These are phyloP conservation scores for Dioszegia aurantiaca DNA, from an alignment of 768 basidiomycete species.

Conservation along the genomic window DNA sequence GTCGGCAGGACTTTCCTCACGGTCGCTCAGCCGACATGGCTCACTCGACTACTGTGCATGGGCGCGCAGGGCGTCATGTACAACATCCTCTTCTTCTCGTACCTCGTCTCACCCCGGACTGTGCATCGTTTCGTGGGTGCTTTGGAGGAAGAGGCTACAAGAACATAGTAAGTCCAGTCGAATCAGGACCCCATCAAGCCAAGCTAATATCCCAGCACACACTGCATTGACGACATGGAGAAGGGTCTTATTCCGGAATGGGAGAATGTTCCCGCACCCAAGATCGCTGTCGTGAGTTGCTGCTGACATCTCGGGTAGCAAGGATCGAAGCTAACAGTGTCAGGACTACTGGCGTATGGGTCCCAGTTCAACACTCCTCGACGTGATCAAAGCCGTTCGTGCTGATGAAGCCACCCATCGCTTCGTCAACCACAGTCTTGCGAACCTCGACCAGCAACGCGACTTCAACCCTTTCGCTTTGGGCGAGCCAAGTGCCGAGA, in stretches of 20 bases:
- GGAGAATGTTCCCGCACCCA: constrained; percentile 70
- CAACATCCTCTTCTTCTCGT: constrained; percentile 62
- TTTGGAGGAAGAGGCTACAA: constrained; percentile 91
- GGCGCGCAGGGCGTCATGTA: constrained; percentile 73
- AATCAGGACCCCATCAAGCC: background rate
- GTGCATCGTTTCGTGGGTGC: constrained; percentile 85
- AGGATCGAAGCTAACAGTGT: background rate
- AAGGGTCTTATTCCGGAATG: constrained; percentile 53
- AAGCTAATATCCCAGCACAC: constrained; percentile 55
- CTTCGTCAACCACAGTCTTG: constrained; percentile 93
- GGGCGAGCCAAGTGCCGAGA: constrained; percentile 79
- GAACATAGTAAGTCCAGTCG: constrained; percentile 70
- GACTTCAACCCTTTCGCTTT: constrained; percentile 75
- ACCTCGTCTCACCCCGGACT: constrained; percentile 56
- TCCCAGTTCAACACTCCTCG: constrained; percentile 58
- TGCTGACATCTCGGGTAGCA: background rate
- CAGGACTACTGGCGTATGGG: constrained; percentile 69
- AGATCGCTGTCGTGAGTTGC: constrained; percentile 67
- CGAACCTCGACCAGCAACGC: constrained; percentile 69
- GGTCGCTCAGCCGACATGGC: constrained; percentile 70
- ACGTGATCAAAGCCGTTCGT: constrained; percentile 85
- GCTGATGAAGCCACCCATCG: constrained; percentile 88
- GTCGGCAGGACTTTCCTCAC: constrained; percentile 91
- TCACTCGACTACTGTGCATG: constrained; percentile 78
- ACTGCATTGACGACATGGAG: constrained; percentile 74